Evolutionary conservation across 148 eudicot species (phyloP).

Genomic region (Arbutus unedo): DNA sequence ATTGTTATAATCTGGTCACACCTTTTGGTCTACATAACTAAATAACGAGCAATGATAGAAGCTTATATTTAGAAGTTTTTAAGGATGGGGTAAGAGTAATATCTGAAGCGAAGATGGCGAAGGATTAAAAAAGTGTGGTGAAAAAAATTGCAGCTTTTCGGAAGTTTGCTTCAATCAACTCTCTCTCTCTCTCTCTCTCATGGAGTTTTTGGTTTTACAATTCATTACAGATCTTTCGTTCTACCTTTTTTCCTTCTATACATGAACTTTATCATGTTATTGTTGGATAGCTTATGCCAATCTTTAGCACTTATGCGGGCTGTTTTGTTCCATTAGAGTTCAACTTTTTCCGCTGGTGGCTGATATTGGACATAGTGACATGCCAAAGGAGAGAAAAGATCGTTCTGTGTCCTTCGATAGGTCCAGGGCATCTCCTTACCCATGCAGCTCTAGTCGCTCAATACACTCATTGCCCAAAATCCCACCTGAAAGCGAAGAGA

Average conservation of each 20-base stretch:
- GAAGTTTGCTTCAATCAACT: neutral
- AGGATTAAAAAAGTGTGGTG: neutral
- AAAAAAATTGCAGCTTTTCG: neutral
- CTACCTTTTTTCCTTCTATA: neutral
- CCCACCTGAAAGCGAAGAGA: constrained; percentile 35
- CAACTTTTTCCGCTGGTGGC: neutral
- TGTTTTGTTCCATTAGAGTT: neutral
- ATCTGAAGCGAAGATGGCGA: neutral
- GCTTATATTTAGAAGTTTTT: neutral
- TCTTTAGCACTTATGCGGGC: neutral
- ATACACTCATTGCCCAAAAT: constrained; percentile 24
- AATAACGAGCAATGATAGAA: neutral
- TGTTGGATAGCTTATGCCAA: neutral
- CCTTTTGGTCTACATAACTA: neutral
- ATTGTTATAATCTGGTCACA: neutral
- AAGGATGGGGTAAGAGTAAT: neutral
- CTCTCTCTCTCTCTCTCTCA: neutral
- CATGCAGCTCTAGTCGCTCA: constrained; percentile 46
- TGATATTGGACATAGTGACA: constrained; percentile 26
- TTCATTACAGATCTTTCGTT: neutral
- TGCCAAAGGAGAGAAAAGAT: constrained; percentile 77
- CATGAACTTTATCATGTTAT: neutral
- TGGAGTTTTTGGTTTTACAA: neutral
- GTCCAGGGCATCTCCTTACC: constrained; percentile 51
- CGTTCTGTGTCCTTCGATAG: constrained; percentile 55